Evolutionary conservation across 495 filamentous ascomycete genomes (phyloP), one percentile per base, ranked within the genome.

Genomic region (Neurospora sp.): DNA sequence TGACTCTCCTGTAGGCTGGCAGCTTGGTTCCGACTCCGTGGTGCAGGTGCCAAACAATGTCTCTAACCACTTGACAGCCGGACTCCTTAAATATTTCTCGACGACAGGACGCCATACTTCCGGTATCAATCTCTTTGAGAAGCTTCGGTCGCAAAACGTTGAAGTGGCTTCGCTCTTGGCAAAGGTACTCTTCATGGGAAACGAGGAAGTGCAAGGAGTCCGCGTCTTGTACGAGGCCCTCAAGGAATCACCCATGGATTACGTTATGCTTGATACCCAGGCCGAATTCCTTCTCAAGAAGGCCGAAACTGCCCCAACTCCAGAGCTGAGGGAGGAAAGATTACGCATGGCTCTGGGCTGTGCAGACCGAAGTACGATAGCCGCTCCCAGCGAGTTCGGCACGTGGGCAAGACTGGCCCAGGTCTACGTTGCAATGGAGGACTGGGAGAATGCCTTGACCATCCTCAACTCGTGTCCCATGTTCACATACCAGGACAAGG

Each of bases 401-500:
- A 98, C 96, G 2, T 99, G 96, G 96, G 96, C 96, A 70, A 86
- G 94, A 72, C 82, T 99, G 70, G 95, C 94, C 4, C 93, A 98
- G 79, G 90, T 98, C 27, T 99, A 98, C 73, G 90, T 98, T 70
- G 87, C 90, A 62, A 85, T 97, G 78, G 96, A 99, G 81, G 92
- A 94, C 80, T 99, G 95, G 93, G 96, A 98, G 76, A 87, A 90
- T 69, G 96, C 96, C 3, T 87, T 99, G 20, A 89, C 97, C 10
- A 99, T 96, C 6, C 86, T 99, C n/a, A 99, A 99, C 82, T 98
- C 95, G 4, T 99, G 96, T 75, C 96, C 96, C 5, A 99, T 99
- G 96, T 99, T 99, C 81, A 98, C 96, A 9, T 98, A 98, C 82
- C 95, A 98, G 80, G 96, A 99, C 81, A 98, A 97, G 77, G 96